phyloP scores from a whole-genome alignment of 179 eudicot species.

The Drosera spatulata region DNA sequence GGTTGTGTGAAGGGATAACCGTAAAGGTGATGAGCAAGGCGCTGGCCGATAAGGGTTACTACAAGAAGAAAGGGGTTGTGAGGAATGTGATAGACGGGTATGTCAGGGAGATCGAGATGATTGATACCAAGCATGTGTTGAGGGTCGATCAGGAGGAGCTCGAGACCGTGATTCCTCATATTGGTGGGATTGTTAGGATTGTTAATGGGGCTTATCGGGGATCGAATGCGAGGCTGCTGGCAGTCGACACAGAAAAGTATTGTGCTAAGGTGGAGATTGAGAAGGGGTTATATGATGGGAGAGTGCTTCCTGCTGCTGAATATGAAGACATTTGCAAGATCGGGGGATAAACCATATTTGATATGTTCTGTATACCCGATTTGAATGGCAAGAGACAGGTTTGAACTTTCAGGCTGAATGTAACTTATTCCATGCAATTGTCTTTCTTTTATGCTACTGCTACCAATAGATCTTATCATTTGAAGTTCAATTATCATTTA shows the following conservation, averaged over 20 bases:
- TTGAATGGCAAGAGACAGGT: no score
- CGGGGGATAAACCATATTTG: constrained; percentile 14
- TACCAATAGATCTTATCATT: no score
- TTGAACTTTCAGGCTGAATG: no score
- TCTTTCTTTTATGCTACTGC: no score
- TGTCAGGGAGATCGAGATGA: constrained; percentile 84
- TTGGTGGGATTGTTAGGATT: constrained; percentile 73
- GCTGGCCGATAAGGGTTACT: constrained; percentile 74
- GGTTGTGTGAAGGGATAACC: constrained; percentile 71
- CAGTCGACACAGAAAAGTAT: constrained; percentile 48
- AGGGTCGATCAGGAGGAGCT: constrained; percentile 91
- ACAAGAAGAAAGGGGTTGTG: constrained; percentile 80
- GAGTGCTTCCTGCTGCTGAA: constrained; percentile 66
- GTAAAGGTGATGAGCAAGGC: constrained; percentile 84
- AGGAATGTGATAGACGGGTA: constrained; percentile 67
- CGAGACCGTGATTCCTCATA: constrained; percentile 88
- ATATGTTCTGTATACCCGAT: no score
- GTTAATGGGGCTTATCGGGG: constrained; percentile 93
- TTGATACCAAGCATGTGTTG: constrained; percentile 65
- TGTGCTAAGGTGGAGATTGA: constrained; percentile 46
- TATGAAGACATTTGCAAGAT: constrained; percentile 90
- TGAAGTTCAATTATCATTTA: no score
- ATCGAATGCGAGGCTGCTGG: constrained; percentile 49
- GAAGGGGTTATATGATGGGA: constrained; percentile 47
- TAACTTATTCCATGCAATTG: no score